Conservation (phyloP, 495 filamentous ascomycete species). For the Beverwykella pulmonaria region DNA sequence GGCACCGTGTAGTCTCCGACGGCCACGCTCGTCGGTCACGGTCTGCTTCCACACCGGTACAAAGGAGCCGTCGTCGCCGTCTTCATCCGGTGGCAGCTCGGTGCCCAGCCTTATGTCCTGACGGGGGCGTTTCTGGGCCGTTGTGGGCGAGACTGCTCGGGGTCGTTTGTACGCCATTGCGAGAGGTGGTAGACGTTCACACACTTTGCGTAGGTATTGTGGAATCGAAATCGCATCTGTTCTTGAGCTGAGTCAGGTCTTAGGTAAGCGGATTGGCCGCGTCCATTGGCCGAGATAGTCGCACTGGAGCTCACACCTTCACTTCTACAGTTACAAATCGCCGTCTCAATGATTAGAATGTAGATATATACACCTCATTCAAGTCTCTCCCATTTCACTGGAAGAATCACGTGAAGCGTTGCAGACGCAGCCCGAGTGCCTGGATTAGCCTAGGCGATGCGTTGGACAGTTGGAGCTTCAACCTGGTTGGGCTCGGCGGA, state of each 20-base stretch:
- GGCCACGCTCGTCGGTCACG: conserved; percentile 88
- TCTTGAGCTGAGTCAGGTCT: not conserved
- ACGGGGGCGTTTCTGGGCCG: conserved; percentile 43
- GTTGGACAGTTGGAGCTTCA: not conserved
- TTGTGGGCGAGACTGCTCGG: conserved; percentile 68
- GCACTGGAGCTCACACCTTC: not conserved
- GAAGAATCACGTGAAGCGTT: not conserved
- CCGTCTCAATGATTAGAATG: not conserved
- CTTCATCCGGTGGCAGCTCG: conserved; percentile 73
- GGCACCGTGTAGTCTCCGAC: conserved; percentile 90
- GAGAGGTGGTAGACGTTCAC: not conserved
- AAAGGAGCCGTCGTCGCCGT: conserved; percentile 90
- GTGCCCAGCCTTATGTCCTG: conserved; percentile 59
- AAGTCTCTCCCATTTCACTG: no score
- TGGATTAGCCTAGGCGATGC: not conserved
- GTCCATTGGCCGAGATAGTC: not conserved
- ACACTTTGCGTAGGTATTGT: not conserved
- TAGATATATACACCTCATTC: not conserved
- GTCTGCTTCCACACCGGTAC: conserved; percentile 97
- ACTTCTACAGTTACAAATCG: not conserved
- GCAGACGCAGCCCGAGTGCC: not conserved
- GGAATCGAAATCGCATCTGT: not conserved
- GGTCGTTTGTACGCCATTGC: conserved; percentile 73
- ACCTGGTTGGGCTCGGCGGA: not conserved
- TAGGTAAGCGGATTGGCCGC: not conserved